Evolutionary conservation across 129 eudicot genomes (phyloP).

Genomic region (Kitagawia praeruptora): DNA sequence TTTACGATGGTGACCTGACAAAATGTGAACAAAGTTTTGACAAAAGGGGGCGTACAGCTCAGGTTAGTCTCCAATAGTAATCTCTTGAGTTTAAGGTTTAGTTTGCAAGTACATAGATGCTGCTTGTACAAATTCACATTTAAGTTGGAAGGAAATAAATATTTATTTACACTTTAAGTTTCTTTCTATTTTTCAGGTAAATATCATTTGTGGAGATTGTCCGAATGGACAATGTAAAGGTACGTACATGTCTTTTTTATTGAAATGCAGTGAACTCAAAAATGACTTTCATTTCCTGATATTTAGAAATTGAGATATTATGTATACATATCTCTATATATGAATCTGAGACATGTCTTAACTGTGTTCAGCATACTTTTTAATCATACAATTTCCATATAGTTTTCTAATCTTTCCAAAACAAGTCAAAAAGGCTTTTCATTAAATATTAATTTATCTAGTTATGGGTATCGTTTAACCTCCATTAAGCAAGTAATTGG

Average conservation of each 20-base stretch:
- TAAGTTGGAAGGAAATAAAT: not conserved
- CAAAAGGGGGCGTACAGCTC: conserved; percentile 89
- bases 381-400: not conserved
- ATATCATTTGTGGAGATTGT: conserved; percentile 78
- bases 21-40: conserved; percentile 66
- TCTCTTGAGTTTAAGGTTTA: not conserved
- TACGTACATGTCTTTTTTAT: conserved; percentile 17
- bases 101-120: not conserved
- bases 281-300: not conserved
- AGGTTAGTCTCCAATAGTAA: conserved; percentile 32
- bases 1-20: conserved; percentile 59
- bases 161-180: not conserved
- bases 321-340: no score
- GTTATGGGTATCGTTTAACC: not conserved
- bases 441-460: not conserved
- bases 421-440: not conserved
- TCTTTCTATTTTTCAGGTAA: conserved; percentile 39
- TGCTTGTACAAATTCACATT: not conserved
- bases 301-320: not conserved
- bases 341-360: not conserved
- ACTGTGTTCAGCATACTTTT: not conserved
- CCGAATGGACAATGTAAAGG: conserved; percentile 73
- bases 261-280: not conserved
- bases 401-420: not conserved
- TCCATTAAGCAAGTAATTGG: not conserved